A percentile compares a stretch with the other conserved stretches of the same genome.
Evolutionary conservation across 1,139 yeast genomes (phyloP).

Genomic region (Nakaseomyces kungkrabaensis): DNA sequence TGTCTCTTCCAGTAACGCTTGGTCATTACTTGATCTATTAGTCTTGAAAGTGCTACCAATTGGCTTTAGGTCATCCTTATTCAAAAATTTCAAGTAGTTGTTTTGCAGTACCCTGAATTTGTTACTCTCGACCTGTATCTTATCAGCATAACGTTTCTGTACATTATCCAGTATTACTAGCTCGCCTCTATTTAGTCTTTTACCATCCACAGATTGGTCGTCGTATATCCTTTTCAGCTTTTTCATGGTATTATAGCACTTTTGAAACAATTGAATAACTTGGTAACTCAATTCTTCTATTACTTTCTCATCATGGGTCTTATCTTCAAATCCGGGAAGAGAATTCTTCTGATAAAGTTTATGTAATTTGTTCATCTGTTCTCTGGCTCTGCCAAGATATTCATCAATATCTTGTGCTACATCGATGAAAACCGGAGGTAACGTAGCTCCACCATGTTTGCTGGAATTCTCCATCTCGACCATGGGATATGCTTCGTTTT

Average conservation of each 20-base stretch:
- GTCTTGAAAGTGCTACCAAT: constrained; percentile 10
- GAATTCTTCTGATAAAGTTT: constrained; percentile 70
- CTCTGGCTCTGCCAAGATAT: constrained; percentile 40
- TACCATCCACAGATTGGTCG: constrained; percentile 24
- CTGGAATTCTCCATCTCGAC: constrained; percentile 20
- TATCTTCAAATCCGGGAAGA: constrained; percentile 77
- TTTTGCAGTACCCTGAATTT: constrained; percentile 80
- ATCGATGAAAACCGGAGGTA: constrained; percentile 75
- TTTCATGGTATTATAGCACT: constrained; percentile 67
- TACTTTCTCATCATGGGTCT: constrained; percentile 55
- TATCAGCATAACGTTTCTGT: constrained; percentile 74
- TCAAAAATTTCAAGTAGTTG: constrained; percentile 64
- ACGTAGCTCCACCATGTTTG: constrained; percentile 35
- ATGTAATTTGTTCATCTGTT: constrained; percentile 43
- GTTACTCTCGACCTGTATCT: constrained; percentile 70
- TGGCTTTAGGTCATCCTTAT: constrained; percentile 54
- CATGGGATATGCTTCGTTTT: constrained; percentile 6
- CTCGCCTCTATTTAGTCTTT: constrained; percentile 37
- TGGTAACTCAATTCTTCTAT: constrained; percentile 70
- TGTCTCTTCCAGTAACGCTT: background rate
- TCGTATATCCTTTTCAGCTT: constrained; percentile 45
- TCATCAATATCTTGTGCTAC: constrained; percentile 64
- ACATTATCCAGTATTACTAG: constrained; percentile 63
- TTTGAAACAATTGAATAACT: constrained; percentile 64
- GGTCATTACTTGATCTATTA: constrained; percentile 6